Percentiles rank a stretch among this genome's conserved stretches.
Conservation (phyloP, 352 stramenopile genomes). For the Elongisporangium prolatum region DNA sequence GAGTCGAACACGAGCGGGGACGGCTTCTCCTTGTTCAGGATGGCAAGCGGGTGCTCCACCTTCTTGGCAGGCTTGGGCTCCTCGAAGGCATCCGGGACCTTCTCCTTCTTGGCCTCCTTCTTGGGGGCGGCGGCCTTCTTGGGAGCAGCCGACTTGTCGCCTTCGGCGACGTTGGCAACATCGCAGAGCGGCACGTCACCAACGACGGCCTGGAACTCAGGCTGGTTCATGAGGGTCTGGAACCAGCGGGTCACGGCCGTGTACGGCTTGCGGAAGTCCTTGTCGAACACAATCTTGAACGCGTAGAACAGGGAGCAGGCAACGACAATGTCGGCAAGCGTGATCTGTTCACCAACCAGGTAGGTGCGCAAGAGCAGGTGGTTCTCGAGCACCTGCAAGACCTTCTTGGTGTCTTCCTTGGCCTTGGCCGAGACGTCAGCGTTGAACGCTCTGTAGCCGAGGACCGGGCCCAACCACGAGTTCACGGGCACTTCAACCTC, state of each 20-base stretch:
- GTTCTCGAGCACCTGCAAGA: constrained; percentile 83
- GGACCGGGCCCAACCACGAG: constrained; percentile 87
- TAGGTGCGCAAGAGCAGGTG: constrained; percentile 89
- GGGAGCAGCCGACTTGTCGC: constrained; percentile 35
- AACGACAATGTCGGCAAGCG: constrained; percentile 91
- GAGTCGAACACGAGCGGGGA: constrained; percentile 78
- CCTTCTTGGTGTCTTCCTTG: constrained; percentile 83
- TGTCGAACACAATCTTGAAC: constrained; percentile 92
- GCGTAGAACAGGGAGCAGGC: constrained; percentile 89
- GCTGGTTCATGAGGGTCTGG: constrained; percentile 90
- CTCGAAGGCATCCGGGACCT: constrained; percentile 13
- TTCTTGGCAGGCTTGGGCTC: constrained; percentile 68
- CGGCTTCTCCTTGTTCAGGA: constrained; percentile 84
- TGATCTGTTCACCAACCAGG: constrained; percentile 91
- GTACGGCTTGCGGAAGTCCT: constrained; percentile 86
- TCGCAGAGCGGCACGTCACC: constrained; percentile 87
- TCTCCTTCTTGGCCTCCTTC: constrained; percentile 19
- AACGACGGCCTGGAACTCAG: constrained; percentile 90
- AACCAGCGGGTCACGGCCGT: constrained; percentile 91
- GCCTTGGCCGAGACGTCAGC: constrained; percentile 72
- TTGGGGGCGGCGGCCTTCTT: constrained; percentile 46
- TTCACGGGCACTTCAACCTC: constrained; percentile 90
- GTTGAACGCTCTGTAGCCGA: constrained; percentile 84
- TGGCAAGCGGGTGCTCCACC: constrained; percentile 79
- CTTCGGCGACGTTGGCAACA: constrained; percentile 60